These are phyloP conservation scores for Plectranthus barbatus DNA, from an alignment of 257 asterid genomes.

Conservation along the genomic window DNA sequence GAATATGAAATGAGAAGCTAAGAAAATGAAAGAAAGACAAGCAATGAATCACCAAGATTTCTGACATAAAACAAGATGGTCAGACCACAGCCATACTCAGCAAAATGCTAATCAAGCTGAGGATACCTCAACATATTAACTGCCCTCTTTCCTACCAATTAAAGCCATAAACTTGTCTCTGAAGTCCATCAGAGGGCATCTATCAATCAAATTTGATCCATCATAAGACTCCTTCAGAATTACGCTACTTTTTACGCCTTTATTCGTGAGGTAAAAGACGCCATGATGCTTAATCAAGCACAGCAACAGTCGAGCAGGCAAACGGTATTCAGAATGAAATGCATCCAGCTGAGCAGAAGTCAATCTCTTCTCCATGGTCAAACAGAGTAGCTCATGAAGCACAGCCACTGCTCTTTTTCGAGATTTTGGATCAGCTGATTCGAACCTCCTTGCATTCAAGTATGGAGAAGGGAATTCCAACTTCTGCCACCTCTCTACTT, in stretches of 20 bases:
- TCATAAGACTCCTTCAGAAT: slow-evolving; percentile 78
- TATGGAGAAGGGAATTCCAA: slow-evolving; percentile 96
- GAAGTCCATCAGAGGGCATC: slow-evolving; percentile 58
- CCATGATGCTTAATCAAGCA: slow-evolving; percentile 85
- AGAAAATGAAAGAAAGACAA: neutral
- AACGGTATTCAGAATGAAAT: slow-evolving; percentile 59
- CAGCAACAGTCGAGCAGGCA: slow-evolving; percentile 72
- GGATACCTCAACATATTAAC: slow-evolving; percentile 20
- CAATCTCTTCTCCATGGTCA: slow-evolving; percentile 79
- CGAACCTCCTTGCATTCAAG: slow-evolving; percentile 69
- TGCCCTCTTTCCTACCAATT: slow-evolving; percentile 45
- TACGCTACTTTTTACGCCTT: slow-evolving; percentile 74
- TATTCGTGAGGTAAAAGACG: slow-evolving; percentile 80
- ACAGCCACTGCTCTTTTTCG: slow-evolving; percentile 78
- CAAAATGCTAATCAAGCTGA: slow-evolving; percentile 6
- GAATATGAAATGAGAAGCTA: neutral
- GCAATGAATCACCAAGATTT: neutral
- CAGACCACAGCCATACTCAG: neutral
- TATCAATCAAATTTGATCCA: slow-evolving; percentile 50
- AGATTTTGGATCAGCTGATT: slow-evolving; percentile 62
- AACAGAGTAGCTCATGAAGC: slow-evolving; percentile 90
- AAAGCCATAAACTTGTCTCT: slow-evolving; percentile 53
- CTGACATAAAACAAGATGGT: neutral
- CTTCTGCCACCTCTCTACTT: slow-evolving; percentile 80
- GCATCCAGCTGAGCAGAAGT: slow-evolving; percentile 83